Evolutionary conservation across 1,284 basidiomycete genomes (phyloP).

Genomic region (Irpex rosettiformis): DNA sequence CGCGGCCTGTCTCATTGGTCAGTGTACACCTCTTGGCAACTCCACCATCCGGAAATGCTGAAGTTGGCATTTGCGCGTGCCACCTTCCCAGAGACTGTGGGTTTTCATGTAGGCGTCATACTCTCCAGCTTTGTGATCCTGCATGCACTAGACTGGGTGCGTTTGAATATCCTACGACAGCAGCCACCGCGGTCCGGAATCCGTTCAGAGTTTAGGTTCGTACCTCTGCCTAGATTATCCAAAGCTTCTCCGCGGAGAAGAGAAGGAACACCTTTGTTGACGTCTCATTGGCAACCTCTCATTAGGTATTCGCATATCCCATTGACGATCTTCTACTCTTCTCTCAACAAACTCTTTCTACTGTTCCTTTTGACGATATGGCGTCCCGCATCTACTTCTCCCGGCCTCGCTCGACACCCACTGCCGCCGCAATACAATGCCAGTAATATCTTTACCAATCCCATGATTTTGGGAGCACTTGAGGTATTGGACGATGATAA

Average conservation of each 20-base stretch:
- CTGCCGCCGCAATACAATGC: conserved; percentile 20
- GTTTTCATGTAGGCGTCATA: conserved; percentile 68
- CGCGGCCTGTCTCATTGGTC: conserved; percentile 58
- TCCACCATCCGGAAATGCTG: conserved; percentile 10
- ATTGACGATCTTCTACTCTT: conserved; percentile 82
- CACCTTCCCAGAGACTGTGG: conserved; percentile 63
- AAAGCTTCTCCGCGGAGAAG: neutral
- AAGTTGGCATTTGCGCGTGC: neutral
- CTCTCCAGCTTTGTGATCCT: conserved; percentile 53
- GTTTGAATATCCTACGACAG: conserved; percentile 15
- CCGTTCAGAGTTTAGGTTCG: conserved; percentile 56
- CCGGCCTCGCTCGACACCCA: conserved; percentile 14
- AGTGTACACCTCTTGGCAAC: conserved; percentile 35
- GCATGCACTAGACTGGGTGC: conserved; percentile 34
- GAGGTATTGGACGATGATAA: conserved; percentile 60
- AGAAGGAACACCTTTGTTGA: neutral
- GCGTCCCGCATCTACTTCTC: conserved; percentile 45
- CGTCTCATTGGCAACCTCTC: neutral
- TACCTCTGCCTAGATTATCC: conserved; percentile 19
- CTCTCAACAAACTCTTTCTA: conserved; percentile 82
- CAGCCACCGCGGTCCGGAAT: conserved; percentile 42
- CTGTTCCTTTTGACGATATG: conserved; percentile 83
- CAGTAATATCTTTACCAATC: conserved; percentile 24
- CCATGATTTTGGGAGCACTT: conserved; percentile 37
- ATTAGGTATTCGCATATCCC: conserved; percentile 70